Conservation (phyloP, 208 protist genomes). For the Crithidia brevicula region DNA sequence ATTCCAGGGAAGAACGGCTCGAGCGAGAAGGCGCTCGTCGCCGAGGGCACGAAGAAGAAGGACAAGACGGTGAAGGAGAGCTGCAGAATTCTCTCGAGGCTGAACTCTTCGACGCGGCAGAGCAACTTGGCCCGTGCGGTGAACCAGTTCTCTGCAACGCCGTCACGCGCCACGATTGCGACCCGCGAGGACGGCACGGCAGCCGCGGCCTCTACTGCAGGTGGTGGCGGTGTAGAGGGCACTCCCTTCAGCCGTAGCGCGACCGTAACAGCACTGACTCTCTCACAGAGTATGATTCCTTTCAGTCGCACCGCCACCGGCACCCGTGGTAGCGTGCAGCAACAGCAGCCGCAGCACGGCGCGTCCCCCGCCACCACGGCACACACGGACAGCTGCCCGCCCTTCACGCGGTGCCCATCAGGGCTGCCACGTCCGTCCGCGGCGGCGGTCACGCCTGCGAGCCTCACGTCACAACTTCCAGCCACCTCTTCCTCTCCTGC, state of each 20-base stretch:
- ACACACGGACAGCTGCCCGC: slow-evolving; percentile 7
- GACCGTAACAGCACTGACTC: slow-evolving; percentile 37
- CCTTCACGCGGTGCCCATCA: slow-evolving; percentile 28
- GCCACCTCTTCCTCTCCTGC: neutral
- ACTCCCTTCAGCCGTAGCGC: slow-evolving; percentile 47
- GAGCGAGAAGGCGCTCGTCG: slow-evolving; percentile 33
- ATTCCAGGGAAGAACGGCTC: slow-evolving; percentile 46
- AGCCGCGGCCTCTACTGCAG: neutral
- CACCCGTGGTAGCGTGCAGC: slow-evolving; percentile 19
- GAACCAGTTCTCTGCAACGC: slow-evolving; percentile 27
- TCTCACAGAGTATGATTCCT: slow-evolving; percentile 47
- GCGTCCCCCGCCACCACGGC: neutral
- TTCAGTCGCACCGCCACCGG: slow-evolving; percentile 44
- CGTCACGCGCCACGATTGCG: slow-evolving; percentile 23
- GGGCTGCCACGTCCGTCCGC: slow-evolving; percentile 9
- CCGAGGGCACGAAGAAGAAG: slow-evolving; percentile 25
- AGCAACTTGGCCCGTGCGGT: slow-evolving; percentile 55
- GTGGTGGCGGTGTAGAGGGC: slow-evolving; percentile 6
- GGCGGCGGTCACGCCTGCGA: neutral
- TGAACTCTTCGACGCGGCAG: slow-evolving; percentile 32
- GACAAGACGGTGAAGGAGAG: slow-evolving; percentile 52
- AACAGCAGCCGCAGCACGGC: slow-evolving; percentile 6
- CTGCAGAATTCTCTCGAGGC: slow-evolving; percentile 50
- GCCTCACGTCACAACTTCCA: too few species aligned
- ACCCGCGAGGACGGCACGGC: neutral